A percentile compares a stretch with the other conserved stretches of the same genome.
phyloP scores from a whole-genome alignment of 805 yeast genomes.

The Yarrowia sp. region DNA sequence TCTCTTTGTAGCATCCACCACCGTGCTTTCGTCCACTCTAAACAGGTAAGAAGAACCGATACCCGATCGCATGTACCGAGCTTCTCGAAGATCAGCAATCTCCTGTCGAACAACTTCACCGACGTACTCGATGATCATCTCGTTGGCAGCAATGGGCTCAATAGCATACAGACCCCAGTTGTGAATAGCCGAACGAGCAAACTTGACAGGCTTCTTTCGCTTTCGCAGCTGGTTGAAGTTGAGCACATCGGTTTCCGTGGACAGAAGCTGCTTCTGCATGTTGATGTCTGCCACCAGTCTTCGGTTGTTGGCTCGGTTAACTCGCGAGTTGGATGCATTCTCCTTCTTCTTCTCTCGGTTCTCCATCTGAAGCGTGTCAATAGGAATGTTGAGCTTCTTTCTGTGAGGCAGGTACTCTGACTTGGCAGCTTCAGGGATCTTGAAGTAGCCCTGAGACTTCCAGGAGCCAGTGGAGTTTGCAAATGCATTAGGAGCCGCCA shows the following conservation, averaged over 20 bases:
- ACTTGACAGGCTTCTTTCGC: constrained; percentile 92
- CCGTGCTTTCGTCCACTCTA: constrained; percentile 91
- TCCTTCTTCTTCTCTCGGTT: constrained; percentile 42
- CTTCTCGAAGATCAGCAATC: constrained; percentile 91
- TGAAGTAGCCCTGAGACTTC: constrained; percentile 73
- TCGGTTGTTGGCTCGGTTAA: constrained; percentile 84
- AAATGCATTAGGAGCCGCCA: constrained; percentile 52
- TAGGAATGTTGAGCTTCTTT: constrained; percentile 57
- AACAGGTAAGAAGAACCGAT: constrained; percentile 94
- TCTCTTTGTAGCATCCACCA: constrained; percentile 94
- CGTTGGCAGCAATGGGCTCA: constrained; percentile 94
- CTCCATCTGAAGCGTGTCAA: constrained; percentile 44
- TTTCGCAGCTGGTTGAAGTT: constrained; percentile 86
- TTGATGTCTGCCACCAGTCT: constrained; percentile 88
- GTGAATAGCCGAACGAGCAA: constrained; percentile 95
- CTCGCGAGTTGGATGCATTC: constrained; percentile 68
- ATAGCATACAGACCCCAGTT: constrained; percentile 97
- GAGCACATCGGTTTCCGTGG: constrained; percentile 73
- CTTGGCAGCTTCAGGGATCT: constrained; percentile 76
- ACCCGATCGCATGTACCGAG: constrained; percentile 83
- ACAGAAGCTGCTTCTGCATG: constrained; percentile 73
- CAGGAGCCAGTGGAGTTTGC: constrained; percentile 60
- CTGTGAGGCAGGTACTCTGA: constrained; percentile 83
- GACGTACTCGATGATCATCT: constrained; percentile 97
- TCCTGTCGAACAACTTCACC: constrained; percentile 95